Conservation (phyloP, 768 basidiomycete genomes). For the Collybiopsis confluens region DNA sequence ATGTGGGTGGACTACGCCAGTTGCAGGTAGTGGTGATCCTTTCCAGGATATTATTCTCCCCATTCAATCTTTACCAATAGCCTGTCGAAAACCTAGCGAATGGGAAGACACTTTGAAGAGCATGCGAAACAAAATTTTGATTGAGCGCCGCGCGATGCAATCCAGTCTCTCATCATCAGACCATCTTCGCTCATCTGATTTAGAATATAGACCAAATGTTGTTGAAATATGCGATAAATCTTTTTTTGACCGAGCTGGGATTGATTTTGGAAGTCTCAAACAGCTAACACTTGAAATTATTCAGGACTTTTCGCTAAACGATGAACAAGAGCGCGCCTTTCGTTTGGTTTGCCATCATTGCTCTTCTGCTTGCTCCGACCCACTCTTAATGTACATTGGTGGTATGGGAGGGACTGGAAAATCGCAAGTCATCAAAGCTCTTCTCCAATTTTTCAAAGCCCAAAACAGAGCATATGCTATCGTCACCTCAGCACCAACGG, state of each 20-base stretch:
- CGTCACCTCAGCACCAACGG: slow-evolving; percentile 19
- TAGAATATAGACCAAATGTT: slow-evolving; percentile 7
- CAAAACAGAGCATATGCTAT: slow-evolving; percentile 10
- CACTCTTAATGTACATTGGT: slow-evolving; percentile 28
- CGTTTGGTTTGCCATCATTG: slow-evolving; percentile 25
- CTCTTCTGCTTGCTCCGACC: slow-evolving; percentile 7
- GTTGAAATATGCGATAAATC: slow-evolving; percentile 19
- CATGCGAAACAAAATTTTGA: neutral
- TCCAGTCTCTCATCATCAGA: neutral
- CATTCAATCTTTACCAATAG: neutral
- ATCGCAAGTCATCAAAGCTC: slow-evolving; percentile 24
- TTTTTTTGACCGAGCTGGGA: slow-evolving; percentile 15
- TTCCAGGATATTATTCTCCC: neutral
- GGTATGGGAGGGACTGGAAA: slow-evolving; percentile 33
- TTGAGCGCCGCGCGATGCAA: neutral
- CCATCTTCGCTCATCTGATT: neutral
- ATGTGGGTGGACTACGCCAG: neutral
- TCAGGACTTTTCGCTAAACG: slow-evolving; percentile 18
- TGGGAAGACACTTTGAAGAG: neutral
- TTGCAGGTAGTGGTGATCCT: neutral
- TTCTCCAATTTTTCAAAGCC: slow-evolving; percentile 17
- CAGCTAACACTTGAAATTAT: slow-evolving; percentile 7
- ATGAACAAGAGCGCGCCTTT: slow-evolving; percentile 28
- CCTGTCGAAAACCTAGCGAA: neutral
- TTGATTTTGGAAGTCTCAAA: neutral